phyloP scores from a whole-genome alignment of 2,329 filamentous ascomycete species.

The Cryphonectria naterciae region DNA sequence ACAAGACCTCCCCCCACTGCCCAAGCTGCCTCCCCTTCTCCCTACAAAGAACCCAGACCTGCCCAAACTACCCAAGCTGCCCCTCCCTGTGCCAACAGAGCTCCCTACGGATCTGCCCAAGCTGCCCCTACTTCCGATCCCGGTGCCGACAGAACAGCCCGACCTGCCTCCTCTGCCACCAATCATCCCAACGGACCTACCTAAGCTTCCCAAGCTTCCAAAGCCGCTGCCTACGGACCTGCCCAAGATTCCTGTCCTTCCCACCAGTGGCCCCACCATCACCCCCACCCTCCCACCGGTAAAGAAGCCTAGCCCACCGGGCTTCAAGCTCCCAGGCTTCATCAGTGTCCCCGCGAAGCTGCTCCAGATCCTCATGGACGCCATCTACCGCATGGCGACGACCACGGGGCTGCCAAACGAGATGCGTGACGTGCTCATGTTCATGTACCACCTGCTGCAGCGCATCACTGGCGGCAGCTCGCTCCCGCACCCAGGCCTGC shows the following conservation, averaged over 20 bases:
- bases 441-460: slow-evolving; percentile 13
- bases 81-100: not conserved
- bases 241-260: not conserved
- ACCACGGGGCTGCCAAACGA: not conserved
- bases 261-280: not conserved
- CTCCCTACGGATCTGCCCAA: not conserved
- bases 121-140: not conserved
- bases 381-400: slow-evolving; percentile 7
- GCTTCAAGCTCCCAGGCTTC: slow-evolving; percentile 3
- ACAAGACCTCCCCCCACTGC: not conserved
- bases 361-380: not conserved
- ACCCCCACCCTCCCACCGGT: not conserved
- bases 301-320: not conserved
- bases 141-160: no score
- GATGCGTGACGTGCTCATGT: slow-evolving; percentile 2
- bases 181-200: no score
- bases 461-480: not conserved
- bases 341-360: slow-evolving; percentile 10
- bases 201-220: no score
- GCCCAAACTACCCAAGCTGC: not conserved
- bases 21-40: not conserved
- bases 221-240: not conserved
- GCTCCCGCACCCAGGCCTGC: not conserved
- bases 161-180: no score
- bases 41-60: not conserved